These are phyloP conservation scores for Echinosophora koreensis DNA, from an alignment of 306 rosid genomes.

Conservation along the genomic window DNA sequence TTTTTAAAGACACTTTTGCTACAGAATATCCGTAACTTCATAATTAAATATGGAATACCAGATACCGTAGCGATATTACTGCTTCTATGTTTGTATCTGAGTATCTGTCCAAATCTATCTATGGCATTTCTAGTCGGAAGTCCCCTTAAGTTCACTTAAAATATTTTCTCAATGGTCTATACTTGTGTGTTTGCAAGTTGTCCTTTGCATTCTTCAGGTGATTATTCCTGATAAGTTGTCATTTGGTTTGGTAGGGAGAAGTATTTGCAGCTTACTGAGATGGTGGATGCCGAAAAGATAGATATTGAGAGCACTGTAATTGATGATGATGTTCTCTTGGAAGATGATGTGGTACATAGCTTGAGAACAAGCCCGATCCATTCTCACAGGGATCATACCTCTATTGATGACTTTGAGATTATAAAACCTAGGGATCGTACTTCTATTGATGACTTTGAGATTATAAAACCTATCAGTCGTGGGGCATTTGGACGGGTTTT, in stretches of 20 bases:
- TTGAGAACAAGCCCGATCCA: conserved; percentile 94
- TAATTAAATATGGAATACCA: conserved; percentile 15
- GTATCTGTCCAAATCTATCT: conserved; percentile 5
- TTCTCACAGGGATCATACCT: conserved; percentile 90
- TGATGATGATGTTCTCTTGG: conserved; percentile 90
- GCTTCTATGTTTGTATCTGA: conserved; percentile 12
- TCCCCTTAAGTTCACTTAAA: conserved; percentile 1
- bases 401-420: conserved; percentile 96
- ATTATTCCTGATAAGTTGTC: conserved; percentile 47
- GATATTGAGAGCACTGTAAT: conserved; percentile 76
- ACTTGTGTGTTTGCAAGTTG: conserved; percentile 37
- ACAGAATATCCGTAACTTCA: conserved; percentile 7
- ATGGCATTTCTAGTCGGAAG: conserved; percentile 15
- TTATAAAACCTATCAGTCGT: conserved; percentile 95
- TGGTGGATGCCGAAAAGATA: conserved; percentile 92
- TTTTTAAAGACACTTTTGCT: not conserved
- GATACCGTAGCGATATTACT: conserved; percentile 26
- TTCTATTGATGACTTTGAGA: conserved; percentile 98
- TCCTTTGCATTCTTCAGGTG: conserved; percentile 34
- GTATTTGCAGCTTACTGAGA: conserved; percentile 95
- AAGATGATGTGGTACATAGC: conserved; percentile 92
- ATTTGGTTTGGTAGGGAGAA: conserved; percentile 79
- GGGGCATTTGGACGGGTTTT: conserved; percentile 99
- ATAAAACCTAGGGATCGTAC: conserved; percentile 97
- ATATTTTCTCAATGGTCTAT: conserved; percentile 20